A percentile compares a stretch with the other conserved stretches of the same genome.
These are phyloP conservation scores for Suillus clintonianus DNA, from an alignment of 768 basidiomycete genomes.

Conservation along the genomic window DNA sequence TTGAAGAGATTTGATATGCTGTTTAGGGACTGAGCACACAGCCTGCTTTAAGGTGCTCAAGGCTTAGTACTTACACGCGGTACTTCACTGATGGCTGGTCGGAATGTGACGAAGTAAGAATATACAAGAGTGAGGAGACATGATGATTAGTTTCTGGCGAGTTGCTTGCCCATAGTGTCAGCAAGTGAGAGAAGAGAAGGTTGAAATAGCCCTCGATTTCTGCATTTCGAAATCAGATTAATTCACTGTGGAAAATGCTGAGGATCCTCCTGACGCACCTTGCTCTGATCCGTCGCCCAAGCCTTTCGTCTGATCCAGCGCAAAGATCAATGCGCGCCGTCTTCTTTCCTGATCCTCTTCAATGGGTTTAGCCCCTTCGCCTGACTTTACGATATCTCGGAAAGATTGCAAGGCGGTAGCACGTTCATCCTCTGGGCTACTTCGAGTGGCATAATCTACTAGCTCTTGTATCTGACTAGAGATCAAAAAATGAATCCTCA, in stretches of 20 bases:
- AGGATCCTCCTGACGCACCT: constrained; percentile 45
- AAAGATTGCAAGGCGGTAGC: constrained; percentile 64
- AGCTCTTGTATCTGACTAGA: constrained; percentile 69
- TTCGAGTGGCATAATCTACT: constrained; percentile 70
- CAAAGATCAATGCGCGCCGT: constrained; percentile 56
- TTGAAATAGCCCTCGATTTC: constrained; percentile 91
- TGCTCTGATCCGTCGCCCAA: constrained; percentile 78
- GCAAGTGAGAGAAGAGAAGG: constrained; percentile 72
- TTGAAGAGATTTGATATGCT: constrained; percentile 87
- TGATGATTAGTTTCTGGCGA: constrained; percentile 57
- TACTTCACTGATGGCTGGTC: constrained; percentile 66
- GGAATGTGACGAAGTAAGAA: constrained; percentile 55
- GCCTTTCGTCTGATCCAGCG: constrained; percentile 62
- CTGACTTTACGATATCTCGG: constrained; percentile 55
- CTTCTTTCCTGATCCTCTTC: constrained; percentile 56
- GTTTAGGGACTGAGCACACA: constrained; percentile 3
- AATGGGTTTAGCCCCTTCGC: constrained; percentile 52
- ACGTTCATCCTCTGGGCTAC: constrained; percentile 69
- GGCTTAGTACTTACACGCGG: constrained; percentile 54
- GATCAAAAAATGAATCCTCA: neutral
- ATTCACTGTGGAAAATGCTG: neutral
- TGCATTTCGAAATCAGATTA: constrained; percentile 27
- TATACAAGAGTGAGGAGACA: constrained; percentile 49
- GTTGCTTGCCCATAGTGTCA: constrained; percentile 56
- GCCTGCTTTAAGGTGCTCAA: neutral